Base-by-base conservation (phyloP, 2,329 filamentous ascomycete genomes). In the Aaosphaeria pasadenensis region DNA sequence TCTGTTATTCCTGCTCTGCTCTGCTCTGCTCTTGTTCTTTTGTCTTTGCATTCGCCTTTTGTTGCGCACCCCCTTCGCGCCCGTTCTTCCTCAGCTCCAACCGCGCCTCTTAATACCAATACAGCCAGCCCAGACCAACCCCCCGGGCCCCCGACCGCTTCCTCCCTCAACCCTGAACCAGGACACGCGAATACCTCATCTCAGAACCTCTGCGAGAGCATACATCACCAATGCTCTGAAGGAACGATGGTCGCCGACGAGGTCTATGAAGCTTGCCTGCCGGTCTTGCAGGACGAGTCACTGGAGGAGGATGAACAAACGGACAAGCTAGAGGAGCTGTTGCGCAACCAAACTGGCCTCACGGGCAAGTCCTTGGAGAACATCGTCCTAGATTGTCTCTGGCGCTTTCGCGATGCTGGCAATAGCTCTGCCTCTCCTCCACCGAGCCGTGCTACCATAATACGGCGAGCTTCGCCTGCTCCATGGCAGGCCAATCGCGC, bases 291-390 rank as follows among this genome's bases (percentile, higher is more conserved):
- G 75, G 87, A 96, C 73, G 75, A 84, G 49, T 78, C 80, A 47
- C 79, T 96, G 52, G 89, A 95, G 62, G 94, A 97, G 55, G 94
- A 99, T 73, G 92, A 96, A 66, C 95, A 94, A 78, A 92, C 89
- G 43, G 92, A 97, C 72, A 88, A 83, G 73, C 79, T 96, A 45
- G 91, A 96, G 74, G 88, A 91, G 57, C 79, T 96, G 45, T 78
- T 97, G 62, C 86, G 85, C 71, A 86, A 85, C 59, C 85, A 91
- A 73, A 91, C 90, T 6, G 81, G 78, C 30, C 77, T 97, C 57
- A 82, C 81, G 13, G 92, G 91, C 50, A 77, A 85, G 56, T 81
- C 86, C 24, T 81, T 97, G 46, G 94, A 97, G 66, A 94, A 96
- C 76, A 87, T 88, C 36, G 86, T 96, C 47, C 78, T 99, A 51